Percentiles rank a stretch among this genome's conserved stretches.
These are phyloP conservation scores for Neostapfia colusana DNA, from an alignment of 176 grass and related monocot species.

Conservation along the genomic window DNA sequence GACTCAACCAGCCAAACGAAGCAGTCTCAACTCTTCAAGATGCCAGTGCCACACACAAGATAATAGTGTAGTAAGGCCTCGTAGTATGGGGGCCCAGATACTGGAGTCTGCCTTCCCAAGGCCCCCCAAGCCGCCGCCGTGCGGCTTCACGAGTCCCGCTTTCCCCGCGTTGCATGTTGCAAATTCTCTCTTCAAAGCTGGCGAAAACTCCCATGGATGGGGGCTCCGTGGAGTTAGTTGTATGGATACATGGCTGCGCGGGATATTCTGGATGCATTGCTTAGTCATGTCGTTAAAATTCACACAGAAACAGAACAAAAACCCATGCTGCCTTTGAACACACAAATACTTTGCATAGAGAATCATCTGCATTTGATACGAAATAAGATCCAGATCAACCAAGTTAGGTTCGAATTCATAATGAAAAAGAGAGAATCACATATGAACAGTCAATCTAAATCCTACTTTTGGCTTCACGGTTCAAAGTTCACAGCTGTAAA, in stretches of 20 bases:
- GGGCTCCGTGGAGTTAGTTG: background rate
- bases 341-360: background rate
- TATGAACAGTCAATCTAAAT: background rate
- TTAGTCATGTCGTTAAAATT: background rate
- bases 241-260: slow-evolving; percentile 15
- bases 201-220: too few relatives aligned
- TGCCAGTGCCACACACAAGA: too few relatives aligned
- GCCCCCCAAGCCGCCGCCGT: background rate
- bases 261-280: background rate
- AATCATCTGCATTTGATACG: background rate
- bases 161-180: too few relatives aligned
- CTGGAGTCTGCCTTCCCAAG: too few relatives aligned
- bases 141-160: background rate
- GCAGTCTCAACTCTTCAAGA: too few relatives aligned
- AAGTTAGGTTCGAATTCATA: background rate
- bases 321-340: background rate
- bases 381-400: background rate
- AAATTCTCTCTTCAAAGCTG: too few relatives aligned
- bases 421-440: background rate
- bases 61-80: too few relatives aligned
- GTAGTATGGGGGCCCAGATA: too few relatives aligned
- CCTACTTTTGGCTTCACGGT: background rate
- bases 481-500: background rate
- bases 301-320: background rate
- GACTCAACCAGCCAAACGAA: too few relatives aligned